These are phyloP conservation scores for Podaxis sp. DNA, from an alignment of 768 basidiomycete genomes.

Conservation along the genomic window DNA sequence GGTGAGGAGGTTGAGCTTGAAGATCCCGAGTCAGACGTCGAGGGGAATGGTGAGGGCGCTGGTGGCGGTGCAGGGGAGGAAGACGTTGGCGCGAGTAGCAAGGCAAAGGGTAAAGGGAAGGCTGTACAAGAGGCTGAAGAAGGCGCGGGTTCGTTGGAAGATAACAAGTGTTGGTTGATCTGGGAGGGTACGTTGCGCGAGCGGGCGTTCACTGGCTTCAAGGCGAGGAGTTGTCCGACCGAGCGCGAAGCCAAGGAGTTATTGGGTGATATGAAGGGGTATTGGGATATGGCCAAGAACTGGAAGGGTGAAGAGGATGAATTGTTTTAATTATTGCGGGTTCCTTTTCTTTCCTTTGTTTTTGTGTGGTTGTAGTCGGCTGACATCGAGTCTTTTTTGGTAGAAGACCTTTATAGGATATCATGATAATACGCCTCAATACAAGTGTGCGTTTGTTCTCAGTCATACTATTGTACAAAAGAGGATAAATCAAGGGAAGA, in stretches of 20 bases:
- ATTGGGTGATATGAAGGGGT: conserved; percentile 79
- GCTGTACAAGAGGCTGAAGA: conserved; percentile 31
- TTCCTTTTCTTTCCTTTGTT: neutral
- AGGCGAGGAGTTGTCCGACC: conserved; percentile 78
- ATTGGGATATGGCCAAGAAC: conserved; percentile 95
- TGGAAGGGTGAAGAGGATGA: conserved; percentile 85
- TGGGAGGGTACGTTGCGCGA: conserved; percentile 94
- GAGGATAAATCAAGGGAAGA: neutral
- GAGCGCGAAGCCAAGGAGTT: conserved; percentile 85
- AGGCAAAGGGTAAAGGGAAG: conserved; percentile 33
- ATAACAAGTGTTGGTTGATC: conserved; percentile 86
- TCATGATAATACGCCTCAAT: no score
- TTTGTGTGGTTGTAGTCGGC: neutral
- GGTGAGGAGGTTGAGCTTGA: conserved; percentile 71
- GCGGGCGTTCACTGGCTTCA: conserved; percentile 76
- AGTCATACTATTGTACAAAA: no score
- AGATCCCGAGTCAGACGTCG: conserved; percentile 44
- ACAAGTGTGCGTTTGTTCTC: neutral
- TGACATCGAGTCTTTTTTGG: neutral
- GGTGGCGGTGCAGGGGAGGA: conserved; percentile 7
- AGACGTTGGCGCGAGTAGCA: neutral
- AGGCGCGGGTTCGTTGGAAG: conserved; percentile 57
- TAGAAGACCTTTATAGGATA: no score
- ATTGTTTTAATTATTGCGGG: conserved; percentile 40
- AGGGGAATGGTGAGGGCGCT: conserved; percentile 26